phyloP scores from a whole-genome alignment of 2,329 filamentous ascomycete genomes.

The Stylonectria norvegica region DNA sequence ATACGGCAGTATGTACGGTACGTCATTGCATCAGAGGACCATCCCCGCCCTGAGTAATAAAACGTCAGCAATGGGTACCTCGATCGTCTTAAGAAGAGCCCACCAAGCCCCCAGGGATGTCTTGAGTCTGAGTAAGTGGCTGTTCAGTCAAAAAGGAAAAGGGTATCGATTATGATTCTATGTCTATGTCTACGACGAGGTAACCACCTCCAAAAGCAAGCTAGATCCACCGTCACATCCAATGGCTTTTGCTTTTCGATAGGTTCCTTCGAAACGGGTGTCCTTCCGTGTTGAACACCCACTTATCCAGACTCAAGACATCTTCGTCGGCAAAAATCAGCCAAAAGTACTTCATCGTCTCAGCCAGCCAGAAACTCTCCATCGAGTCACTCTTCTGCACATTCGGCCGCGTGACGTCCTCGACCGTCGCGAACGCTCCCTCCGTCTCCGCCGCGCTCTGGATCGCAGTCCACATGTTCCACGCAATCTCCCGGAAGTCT shows the following conservation, averaged over 20 bases:
- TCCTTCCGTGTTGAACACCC: conserved; percentile 57
- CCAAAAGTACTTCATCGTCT: conserved; percentile 76
- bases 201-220: not conserved
- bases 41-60: no score
- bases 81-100: no score
- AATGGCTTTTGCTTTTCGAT: not conserved
- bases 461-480: conserved; percentile 68
- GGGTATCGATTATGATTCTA: conserved; percentile 7
- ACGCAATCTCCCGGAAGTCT: conserved; percentile 63
- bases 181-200: conserved; percentile 1
- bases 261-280: conserved; percentile 39
- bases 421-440: conserved; percentile 61
- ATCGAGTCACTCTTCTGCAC: conserved; percentile 53
- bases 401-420: conserved; percentile 57
- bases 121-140: conserved; percentile 65
- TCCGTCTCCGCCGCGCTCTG: conserved; percentile 56
- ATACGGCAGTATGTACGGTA: no score
- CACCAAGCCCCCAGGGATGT: conserved; percentile 58
- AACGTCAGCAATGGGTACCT: no score
- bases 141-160: conserved; percentile 31
- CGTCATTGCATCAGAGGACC: no score
- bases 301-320: conserved; percentile 64
- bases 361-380: conserved; percentile 69
- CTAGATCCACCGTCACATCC: not conserved
- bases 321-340: conserved; percentile 65